phyloP scores from a whole-genome alignment of 2,329 filamentous ascomycete genomes.

The Biscogniauxia mediterranea region DNA sequence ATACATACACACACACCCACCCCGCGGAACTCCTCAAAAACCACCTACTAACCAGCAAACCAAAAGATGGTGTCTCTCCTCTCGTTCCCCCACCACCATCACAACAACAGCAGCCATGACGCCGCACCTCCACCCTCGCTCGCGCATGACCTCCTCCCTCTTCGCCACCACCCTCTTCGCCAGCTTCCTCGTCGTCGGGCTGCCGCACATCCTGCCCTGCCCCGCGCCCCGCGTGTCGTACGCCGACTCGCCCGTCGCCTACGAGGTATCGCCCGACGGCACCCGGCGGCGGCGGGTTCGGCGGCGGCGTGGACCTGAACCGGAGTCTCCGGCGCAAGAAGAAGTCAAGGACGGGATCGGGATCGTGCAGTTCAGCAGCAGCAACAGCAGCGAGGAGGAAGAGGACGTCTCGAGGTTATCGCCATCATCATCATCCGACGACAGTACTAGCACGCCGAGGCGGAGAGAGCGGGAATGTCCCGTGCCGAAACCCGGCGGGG shows the following conservation, averaged over 20 bases:
- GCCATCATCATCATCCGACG: too few relatives aligned
- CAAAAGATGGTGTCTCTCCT: too few relatives aligned
- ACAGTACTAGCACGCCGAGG: constrained; percentile 12
- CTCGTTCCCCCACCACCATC: background rate
- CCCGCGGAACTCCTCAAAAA: too few relatives aligned
- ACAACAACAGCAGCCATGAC: constrained; percentile 55
- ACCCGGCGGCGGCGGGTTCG: constrained; percentile 38
- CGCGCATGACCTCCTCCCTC: constrained; percentile 86
- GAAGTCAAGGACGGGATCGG: constrained; percentile 43
- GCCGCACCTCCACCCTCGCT: constrained; percentile 88
- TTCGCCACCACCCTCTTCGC: constrained; percentile 90
- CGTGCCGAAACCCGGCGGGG: constrained; percentile 82
- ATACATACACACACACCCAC: background rate
- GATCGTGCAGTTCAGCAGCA: constrained; percentile 46
- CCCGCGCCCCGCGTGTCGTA: constrained; percentile 75
- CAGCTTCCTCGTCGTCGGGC: constrained; percentile 86
- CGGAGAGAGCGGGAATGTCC: constrained; percentile 73
- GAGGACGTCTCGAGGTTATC: constrained; percentile 18
- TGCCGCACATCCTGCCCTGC: constrained; percentile 89
- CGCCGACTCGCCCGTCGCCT: constrained; percentile 60
- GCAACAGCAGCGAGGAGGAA: constrained; percentile 36
- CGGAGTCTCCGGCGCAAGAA: constrained; percentile 4
- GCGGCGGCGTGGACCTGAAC: constrained; percentile 32
- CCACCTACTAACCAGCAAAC: background rate
- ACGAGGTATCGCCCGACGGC: constrained; percentile 21